Base-by-base conservation (phyloP, 2,329 filamentous ascomycete genomes). In the Penicillium sclerotiorum region DNA sequence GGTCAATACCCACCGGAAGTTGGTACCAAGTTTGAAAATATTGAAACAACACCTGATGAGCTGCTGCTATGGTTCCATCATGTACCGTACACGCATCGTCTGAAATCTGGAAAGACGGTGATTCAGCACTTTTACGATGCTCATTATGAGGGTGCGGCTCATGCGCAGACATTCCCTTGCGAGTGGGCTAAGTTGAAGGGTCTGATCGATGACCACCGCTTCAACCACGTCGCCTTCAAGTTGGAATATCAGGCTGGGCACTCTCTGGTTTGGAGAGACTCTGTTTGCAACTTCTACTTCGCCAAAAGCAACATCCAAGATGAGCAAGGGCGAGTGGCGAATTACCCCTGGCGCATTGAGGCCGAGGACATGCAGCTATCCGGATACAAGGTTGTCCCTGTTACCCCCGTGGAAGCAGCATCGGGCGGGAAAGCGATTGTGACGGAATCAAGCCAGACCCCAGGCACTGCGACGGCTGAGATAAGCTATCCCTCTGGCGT, bases 1-100 rank as follows among this genome's bases (percentile, higher is more conserved):
- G 84, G 84, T 0, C 84, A 88, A 59, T 90, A 89, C 60, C 84
- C 85, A 0, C 57, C 76, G 0, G 81, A 86, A 51, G 66, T 89
- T 0, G 80, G 82, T 0, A 64, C 72, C 2, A 66, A 73, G 59
- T 89, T 79, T 62, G 86, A 89, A 57, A 69, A 79, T 36, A 72
- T 83, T 15, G 77, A 80, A 12, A 85, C 81, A 0, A 89, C 86
- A 0, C 85, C 86, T 0, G 86, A 89, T 52, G 75, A 89, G 18
- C 72, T 89, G 1, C 67, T 89, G 2, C 73, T 89, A 2, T 90
- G 86, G 86, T 89, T 89, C 70, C 87, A 89, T 65, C 87, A 90
- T 61, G 84, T 89, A 0, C 79, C 80, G 3, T 90, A 87, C 63
- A 87, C 82, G 0, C 80, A 87, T 32, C 67, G 65, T 6, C 76